phyloP scores from a whole-genome alignment of 371 early-diverging fungal species.

The Cokeromyces recurvatus region DNA sequence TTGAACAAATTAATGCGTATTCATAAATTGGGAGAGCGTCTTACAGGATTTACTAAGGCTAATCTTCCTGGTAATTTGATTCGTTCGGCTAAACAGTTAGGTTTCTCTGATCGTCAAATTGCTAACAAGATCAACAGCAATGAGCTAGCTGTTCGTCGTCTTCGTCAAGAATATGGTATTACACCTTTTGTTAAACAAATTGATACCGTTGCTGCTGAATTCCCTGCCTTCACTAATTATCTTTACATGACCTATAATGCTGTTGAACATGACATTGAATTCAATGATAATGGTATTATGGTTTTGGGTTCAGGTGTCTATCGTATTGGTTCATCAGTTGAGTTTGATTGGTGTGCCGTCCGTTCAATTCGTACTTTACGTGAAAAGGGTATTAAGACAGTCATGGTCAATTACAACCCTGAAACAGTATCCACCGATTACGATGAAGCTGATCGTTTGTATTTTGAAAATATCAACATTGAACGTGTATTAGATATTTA shows the following conservation, averaged over 20 bases:
- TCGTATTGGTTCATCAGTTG: conserved; percentile 95
- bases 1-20: conserved; percentile 84
- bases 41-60: conserved; percentile 42
- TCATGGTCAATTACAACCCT: conserved; percentile 97
- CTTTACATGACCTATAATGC: conserved; percentile 96
- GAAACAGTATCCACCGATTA: conserved; percentile 97
- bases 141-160: conserved; percentile 83
- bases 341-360: conserved; percentile 97
- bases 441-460: conserved; percentile 92
- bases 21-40: conserved; percentile 39
- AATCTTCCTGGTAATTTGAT: conserved; percentile 58
- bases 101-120: conserved; percentile 90
- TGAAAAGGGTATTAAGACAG: conserved; percentile 74
- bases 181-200: conserved; percentile 95
- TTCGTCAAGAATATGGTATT: conserved; percentile 72
- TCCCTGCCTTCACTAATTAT: conserved; percentile 94
- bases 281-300: conserved; percentile 87
- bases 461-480: conserved; percentile 88
- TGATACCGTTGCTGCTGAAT: conserved; percentile 97
- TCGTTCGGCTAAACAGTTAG: conserved; percentile 80
- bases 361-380: conserved; percentile 88
- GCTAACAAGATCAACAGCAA: conserved; percentile 72
- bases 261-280: conserved; percentile 78
- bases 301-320: conserved; percentile 96
- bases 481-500: conserved; percentile 95